Base-by-base conservation (phyloP, 495 filamentous ascomycete genomes). In the Hyaloscypha finlandica region DNA sequence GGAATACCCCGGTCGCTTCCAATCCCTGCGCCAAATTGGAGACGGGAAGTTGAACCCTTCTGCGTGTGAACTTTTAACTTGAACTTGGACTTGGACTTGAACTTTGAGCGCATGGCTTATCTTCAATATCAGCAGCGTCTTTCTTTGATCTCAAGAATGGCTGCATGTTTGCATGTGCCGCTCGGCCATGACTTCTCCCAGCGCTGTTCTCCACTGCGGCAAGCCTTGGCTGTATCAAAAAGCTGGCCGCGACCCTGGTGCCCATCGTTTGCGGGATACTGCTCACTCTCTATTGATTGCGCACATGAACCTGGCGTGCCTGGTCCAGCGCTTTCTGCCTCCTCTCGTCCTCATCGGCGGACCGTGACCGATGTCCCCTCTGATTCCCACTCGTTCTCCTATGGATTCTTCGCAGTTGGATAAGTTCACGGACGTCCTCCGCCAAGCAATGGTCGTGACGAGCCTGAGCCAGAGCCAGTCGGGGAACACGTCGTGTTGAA, bases 401-500 rank as follows among this genome's bases (percentile, higher is more conserved):
- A 25, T 30, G 2, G 29, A 3, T 54, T 37, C 39, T 6, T 48
- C 42, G 42, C 42, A 1, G 16, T 48, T 1, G 2, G 42, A 48
- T 19, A 48, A 48, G 42, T 16, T 14, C 42, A n/a, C 30, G n/a
- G 14, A 58, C 51, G 37, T 63, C 60, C 52, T 30, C 66, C 52
- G 53, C 54, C 35, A 65, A 64, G 39, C 19, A 52, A 71, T 56
- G 60, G 30, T 66, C 53, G 5, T 20, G 29, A 55, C 35, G 32
- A 59, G 6, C 19, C 42, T 39, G 61, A 64, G 31, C 19, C 42
- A 37, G 61, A 64, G 31, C 67, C 55, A 62, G 6, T 68, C 51
- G 61, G 48, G 65, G 66, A 65, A 61, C 69, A 68, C 65, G 57
- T 66, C 63, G 65, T 19, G 45, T 1, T 62, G 62, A 59, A 48